Evolutionary conservation across 2,329 filamentous ascomycete species (phyloP), one percentile per base, ranked within the genome.

Genomic region (Diatrype stigma): DNA sequence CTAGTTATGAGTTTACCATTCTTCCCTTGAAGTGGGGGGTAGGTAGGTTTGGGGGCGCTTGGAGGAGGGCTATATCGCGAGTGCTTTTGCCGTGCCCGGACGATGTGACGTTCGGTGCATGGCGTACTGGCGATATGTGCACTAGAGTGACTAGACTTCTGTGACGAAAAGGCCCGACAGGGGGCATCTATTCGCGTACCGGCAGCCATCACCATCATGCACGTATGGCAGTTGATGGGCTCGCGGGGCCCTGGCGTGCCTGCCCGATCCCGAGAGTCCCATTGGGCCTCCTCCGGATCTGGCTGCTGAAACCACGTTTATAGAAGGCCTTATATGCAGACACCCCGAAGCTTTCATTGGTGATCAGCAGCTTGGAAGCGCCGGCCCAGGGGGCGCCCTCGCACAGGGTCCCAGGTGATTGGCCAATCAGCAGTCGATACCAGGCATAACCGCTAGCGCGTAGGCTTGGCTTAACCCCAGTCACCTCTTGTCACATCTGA

Each of bases 51-150:
- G 47, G 49, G 55, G 50, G 49, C 48, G 48, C 53, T 54, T 50
- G 42, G 45, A 45, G 45, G 50, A 45, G 48, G 45, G 47, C 40
- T 10, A 30, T 51, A 48, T 45, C 47, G 22, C 22, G 38, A 54
- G 30, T 14, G 42, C 17, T 42, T 51, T 48, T 23, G n/a, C n/a
- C n/a, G n/a, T n/a, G 26, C 10, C 26, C 34, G 47, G 49, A 55
- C 42, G 50, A 60, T 60, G 62, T 63, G 60, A 63, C 58, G 47
- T 47, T 49, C 42, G 52, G 56, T 63, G 58, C 58, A 63, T 56
- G 45, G 45, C 35, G 35, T 45, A 42, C 50, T 48, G 35, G 46
- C 17, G 50, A 49, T n/a, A 40, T 19, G 26, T 5, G 26, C 26
- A 30, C 26, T 30, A n/a, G n/a, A n/a, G n/a, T n/a, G n/a, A n/a